A percentile compares a stretch with the other conserved stretches of the same genome.
These are phyloP conservation scores for Pouteria glomerata DNA, from an alignment of 148 eudicot genomes.

Conservation along the genomic window DNA sequence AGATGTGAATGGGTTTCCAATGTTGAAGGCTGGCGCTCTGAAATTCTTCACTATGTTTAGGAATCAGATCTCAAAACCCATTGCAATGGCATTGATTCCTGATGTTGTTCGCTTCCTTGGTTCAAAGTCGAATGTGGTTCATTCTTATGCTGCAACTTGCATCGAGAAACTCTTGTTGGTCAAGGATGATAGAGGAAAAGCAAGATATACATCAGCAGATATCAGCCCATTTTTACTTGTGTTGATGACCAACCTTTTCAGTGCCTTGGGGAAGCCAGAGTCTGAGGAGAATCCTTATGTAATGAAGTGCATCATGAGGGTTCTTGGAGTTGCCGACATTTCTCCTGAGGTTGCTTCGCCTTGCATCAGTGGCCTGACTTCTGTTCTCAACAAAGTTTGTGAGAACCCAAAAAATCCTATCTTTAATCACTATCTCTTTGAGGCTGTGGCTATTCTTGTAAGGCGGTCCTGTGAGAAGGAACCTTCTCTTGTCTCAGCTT, in stretches of 20 bases:
- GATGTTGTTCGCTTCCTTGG: conserved; percentile 71
- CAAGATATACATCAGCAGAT: conserved; percentile 70
- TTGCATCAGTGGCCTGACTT: conserved; percentile 65
- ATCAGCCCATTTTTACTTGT: conserved; percentile 50
- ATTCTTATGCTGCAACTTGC: conserved; percentile 89
- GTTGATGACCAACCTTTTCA: conserved; percentile 75
- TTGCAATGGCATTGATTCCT: conserved; percentile 66
- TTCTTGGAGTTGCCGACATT: conserved; percentile 82
- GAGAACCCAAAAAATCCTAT: conserved; percentile 84
- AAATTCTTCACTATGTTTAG: conserved; percentile 84
- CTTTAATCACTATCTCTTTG: conserved; percentile 88
- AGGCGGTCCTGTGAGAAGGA: conserved; percentile 73
- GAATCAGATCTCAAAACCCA: conserved; percentile 67
- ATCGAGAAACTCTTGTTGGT: conserved; percentile 85
- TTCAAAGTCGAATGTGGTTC: conserved; percentile 89
- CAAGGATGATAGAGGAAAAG: conserved; percentile 66
- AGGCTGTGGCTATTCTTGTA: conserved; percentile 79
- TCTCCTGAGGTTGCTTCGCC: conserved; percentile 65
- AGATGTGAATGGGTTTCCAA: conserved; percentile 78
- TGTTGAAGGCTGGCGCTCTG: conserved; percentile 88
- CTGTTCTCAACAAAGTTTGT: conserved; percentile 72
- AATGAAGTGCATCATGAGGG: conserved; percentile 98
- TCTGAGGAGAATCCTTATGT: conserved; percentile 96
- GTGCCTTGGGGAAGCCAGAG: conserved; percentile 72
- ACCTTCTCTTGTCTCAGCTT: conserved; percentile 62